These are phyloP conservation scores for Misopates orontium DNA, from an alignment of 257 asterid genomes.

Conservation along the genomic window DNA sequence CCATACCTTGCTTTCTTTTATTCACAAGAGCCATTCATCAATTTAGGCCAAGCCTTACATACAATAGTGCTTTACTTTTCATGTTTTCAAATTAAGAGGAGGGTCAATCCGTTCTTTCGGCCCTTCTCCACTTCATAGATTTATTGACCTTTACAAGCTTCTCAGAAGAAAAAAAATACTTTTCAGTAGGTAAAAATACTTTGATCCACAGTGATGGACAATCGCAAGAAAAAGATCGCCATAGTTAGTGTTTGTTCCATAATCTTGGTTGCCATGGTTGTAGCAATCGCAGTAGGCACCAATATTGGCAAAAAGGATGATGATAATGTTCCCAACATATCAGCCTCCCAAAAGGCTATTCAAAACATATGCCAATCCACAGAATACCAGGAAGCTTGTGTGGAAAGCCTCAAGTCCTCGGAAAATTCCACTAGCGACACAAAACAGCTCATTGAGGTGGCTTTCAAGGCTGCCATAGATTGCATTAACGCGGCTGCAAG, in stretches of 20 bases:
- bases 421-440: conserved; percentile 56
- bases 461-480: conserved; percentile 46
- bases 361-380: conserved; percentile 63
- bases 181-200: background rate
- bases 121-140: conserved; percentile 27
- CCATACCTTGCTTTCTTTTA: background rate
- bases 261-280: conserved; percentile 25
- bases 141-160: too few relatives aligned
- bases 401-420: conserved; percentile 41
- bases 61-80: background rate
- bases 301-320: background rate
- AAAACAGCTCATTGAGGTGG: conserved; percentile 56
- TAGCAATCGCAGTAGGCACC: conserved; percentile 39
- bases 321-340: background rate
- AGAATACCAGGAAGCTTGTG: conserved; percentile 57
- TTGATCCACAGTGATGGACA: conserved; percentile 44
- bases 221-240: conserved; percentile 38
- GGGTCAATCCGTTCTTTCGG: conserved; percentile 23
- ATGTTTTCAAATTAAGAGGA: conserved; percentile 31
- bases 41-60: background rate
- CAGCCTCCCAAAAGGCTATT: conserved; percentile 58
- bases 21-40: background rate
- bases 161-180: too few relatives aligned
- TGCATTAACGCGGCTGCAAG: conserved; percentile 36
- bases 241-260: conserved; percentile 33